These are phyloP conservation scores for Hemisphaericaspora subhashii DNA, from an alignment of 1,139 yeast species.

Conservation along the genomic window DNA sequence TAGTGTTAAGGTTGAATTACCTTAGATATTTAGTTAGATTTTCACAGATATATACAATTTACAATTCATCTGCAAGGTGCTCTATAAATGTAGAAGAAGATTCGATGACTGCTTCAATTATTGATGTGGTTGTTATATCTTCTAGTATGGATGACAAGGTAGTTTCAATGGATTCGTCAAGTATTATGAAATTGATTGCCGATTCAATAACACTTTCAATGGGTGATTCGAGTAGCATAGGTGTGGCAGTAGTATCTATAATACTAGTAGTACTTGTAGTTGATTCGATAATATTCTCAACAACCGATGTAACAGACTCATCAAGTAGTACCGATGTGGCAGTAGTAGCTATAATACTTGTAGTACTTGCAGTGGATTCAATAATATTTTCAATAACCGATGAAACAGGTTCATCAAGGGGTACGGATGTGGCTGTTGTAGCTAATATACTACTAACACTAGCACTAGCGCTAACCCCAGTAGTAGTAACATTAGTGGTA, in stretches of 20 bases:
- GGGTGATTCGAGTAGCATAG: too few relatives aligned
- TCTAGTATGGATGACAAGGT: background rate
- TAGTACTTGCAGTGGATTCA: too few relatives aligned
- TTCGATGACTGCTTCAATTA: background rate
- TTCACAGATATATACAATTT: constrained; percentile 5
- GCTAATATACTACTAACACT: too few relatives aligned
- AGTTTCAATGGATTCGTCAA: too few relatives aligned
- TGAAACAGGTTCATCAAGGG: background rate
- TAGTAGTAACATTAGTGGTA: constrained; percentile 6
- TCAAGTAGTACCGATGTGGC: too few relatives aligned
- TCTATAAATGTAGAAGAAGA: constrained; percentile 4
- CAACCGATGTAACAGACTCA: background rate
- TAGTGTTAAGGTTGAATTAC: constrained; percentile 48
- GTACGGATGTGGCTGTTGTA: constrained; percentile 1
- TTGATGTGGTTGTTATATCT: background rate
- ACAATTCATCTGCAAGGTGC: constrained; percentile 12
- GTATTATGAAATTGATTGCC: too few relatives aligned
- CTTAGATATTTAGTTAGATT: constrained; percentile 13
- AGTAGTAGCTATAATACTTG: too few relatives aligned
- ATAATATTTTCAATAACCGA: background rate
- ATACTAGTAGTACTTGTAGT: too few relatives aligned
- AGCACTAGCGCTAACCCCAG: background rate
- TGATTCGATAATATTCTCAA: background rate
- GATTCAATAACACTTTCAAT: too few relatives aligned
- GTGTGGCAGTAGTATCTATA: too few relatives aligned